phyloP scores from a whole-genome alignment of 2,329 filamentous ascomycete genomes.

The Botrytis fabae region DNA sequence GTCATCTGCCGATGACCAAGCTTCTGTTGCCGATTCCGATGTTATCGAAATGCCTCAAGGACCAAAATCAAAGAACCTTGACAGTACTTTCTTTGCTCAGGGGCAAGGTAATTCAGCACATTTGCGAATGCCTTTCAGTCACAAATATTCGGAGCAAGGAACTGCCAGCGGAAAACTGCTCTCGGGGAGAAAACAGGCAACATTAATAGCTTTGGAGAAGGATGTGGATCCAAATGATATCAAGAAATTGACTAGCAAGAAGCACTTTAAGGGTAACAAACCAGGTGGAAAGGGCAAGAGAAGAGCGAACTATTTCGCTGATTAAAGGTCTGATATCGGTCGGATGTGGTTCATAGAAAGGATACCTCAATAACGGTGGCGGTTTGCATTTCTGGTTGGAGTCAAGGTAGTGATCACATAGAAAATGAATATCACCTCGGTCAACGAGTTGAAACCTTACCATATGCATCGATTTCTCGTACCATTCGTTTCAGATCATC shows the following conservation, averaged over 20 bases:
- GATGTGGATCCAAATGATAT: slow-evolving; percentile 82
- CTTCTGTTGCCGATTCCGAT: slow-evolving; percentile 49
- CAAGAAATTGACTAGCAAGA: slow-evolving; percentile 69
- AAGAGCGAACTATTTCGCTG: slow-evolving; percentile 42
- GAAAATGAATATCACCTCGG: slow-evolving; percentile 11
- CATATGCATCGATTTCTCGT: neutral
- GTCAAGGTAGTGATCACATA: slow-evolving; percentile 17
- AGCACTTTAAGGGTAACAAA: slow-evolving; percentile 85
- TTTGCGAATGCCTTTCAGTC: slow-evolving; percentile 78
- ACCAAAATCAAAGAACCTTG: slow-evolving; percentile 72
- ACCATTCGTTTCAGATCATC: slow-evolving; percentile 3
- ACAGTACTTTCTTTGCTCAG: slow-evolving; percentile 84
- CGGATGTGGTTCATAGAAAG: slow-evolving; percentile 19
- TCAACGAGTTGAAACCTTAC: neutral
- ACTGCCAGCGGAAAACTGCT: slow-evolving; percentile 63
- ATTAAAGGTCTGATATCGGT: slow-evolving; percentile 30
- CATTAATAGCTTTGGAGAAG: slow-evolving; percentile 80
- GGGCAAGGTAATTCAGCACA: slow-evolving; percentile 63
- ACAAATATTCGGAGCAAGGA: slow-evolving; percentile 86
- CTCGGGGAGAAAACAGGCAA: slow-evolving; percentile 78
- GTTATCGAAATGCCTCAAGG: slow-evolving; percentile 58
- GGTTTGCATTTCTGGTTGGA: slow-evolving; percentile 13
- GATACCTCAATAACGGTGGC: slow-evolving; percentile 22
- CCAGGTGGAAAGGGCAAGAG: slow-evolving; percentile 52
- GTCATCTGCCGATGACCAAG: slow-evolving; percentile 41